phyloP scores from a whole-genome alignment of 2,329 filamentous ascomycete genomes.

The Aspergillus jensenii region DNA sequence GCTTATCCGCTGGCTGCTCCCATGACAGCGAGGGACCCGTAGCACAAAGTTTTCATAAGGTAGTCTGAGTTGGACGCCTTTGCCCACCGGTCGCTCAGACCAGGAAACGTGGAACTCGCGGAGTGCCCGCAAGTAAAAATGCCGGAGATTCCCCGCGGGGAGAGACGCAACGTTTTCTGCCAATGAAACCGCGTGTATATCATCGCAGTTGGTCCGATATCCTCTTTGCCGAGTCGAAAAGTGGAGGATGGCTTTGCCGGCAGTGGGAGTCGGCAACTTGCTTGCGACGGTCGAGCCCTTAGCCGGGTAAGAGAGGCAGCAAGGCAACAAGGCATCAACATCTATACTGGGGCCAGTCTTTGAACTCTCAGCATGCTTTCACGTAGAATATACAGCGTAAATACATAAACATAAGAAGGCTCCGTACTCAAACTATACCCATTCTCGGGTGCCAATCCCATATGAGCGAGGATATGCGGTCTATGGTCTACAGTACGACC shows the following conservation, averaged over 20 bases:
- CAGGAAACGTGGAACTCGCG: conserved; percentile 2
- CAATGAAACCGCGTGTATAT: background rate
- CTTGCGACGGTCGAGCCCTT: conserved; percentile 16
- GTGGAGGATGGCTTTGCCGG: conserved; percentile 1
- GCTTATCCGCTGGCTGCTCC: conserved; percentile 16
- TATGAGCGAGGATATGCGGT: too few relatives aligned
- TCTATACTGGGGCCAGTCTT: too few relatives aligned
- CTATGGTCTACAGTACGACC: too few relatives aligned
- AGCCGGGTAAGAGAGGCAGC: conserved; percentile 9
- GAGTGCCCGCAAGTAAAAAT: background rate
- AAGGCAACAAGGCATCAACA: background rate
- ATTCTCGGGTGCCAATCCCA: too few relatives aligned
- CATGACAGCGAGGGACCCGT: background rate
- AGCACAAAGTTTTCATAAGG: background rate
- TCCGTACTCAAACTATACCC: too few relatives aligned
- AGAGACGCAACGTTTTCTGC: conserved; percentile 1
- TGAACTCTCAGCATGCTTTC: too few relatives aligned
- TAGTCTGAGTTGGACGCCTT: background rate
- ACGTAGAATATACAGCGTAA: too few relatives aligned
- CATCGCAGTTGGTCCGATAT: background rate
- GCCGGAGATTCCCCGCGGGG: conserved; percentile 16
- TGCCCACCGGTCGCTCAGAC: conserved; percentile 4
- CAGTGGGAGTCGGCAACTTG: background rate
- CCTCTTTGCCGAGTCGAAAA: background rate
- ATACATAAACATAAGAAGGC: too few relatives aligned